Percentiles rank a stretch among this genome's conserved stretches.
Evolutionary conservation across 1,139 yeast genomes (phyloP).

Genomic region (Suhomyces bokatorum): DNA sequence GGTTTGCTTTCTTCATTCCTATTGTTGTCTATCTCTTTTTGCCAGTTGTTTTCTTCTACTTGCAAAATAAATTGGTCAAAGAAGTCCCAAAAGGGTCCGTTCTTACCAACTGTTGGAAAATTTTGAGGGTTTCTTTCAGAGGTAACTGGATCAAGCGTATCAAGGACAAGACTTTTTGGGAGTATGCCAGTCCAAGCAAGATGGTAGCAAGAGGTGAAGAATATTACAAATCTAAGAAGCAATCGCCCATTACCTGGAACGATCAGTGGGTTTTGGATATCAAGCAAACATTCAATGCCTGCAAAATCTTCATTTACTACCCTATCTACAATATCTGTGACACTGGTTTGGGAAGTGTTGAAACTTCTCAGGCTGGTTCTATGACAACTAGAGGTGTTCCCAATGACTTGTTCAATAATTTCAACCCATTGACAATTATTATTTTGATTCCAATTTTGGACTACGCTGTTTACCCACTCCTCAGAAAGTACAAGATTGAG

Average conservation of each 20-base stretch:
- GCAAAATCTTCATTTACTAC: constrained; percentile 63
- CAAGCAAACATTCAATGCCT: constrained; percentile 56
- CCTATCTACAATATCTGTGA: constrained; percentile 64
- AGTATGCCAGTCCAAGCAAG: constrained; percentile 53
- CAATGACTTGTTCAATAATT: constrained; percentile 66
- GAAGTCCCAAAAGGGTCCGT: constrained; percentile 51
- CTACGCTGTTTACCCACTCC: constrained; percentile 55
- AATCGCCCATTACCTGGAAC: constrained; percentile 44
- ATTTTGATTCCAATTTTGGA: constrained; percentile 66
- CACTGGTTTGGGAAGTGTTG: constrained; percentile 63
- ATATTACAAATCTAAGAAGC: constrained; percentile 27
- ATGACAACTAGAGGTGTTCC: constrained; percentile 70
- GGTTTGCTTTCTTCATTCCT: constrained; percentile 72
- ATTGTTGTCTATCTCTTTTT: constrained; percentile 49
- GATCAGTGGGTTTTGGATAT: constrained; percentile 65
- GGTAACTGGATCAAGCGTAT: constrained; percentile 42
- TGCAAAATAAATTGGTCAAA: constrained; percentile 39
- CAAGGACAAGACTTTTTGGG: constrained; percentile 47
- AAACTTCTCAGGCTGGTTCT: constrained; percentile 65
- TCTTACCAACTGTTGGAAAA: constrained; percentile 43
- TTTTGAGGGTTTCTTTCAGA: constrained; percentile 40
- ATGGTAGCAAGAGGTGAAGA: constrained; percentile 47
- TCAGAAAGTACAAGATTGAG: constrained; percentile 47
- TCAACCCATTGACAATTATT: constrained; percentile 68
- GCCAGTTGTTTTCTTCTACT: constrained; percentile 45